Conservation (phyloP, 2,329 filamentous ascomycete species). For the Colletotrichum tanaceti region DNA sequence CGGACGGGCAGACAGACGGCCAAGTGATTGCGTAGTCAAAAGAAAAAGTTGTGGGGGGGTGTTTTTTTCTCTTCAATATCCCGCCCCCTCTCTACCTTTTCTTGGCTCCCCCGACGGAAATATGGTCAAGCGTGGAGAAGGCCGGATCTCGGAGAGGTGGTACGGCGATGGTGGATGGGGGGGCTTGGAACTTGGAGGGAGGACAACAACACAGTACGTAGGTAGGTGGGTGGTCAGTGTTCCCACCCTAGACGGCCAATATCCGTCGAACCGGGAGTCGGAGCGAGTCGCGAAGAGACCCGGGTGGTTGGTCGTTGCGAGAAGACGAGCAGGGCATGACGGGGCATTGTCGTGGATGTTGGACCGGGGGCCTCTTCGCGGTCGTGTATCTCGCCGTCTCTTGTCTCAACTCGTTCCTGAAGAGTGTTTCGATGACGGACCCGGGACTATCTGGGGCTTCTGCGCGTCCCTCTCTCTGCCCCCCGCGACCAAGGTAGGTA, state of each 20-base stretch:
- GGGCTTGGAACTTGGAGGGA: too few species aligned
- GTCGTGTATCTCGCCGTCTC: background rate
- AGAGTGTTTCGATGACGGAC: conserved; percentile 3
- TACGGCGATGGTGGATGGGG: too few species aligned
- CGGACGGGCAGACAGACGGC: background rate
- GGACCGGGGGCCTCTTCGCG: background rate
- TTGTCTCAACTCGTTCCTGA: background rate
- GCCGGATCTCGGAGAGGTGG: background rate
- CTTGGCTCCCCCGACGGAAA: background rate
- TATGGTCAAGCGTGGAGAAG: background rate
- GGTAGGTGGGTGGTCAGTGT: background rate
- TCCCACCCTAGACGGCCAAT: conserved; percentile 3
- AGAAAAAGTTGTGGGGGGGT: too few species aligned
- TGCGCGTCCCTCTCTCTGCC: background rate
- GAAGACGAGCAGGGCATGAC: background rate
- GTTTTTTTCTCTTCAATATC: background rate
- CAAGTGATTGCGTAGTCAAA: background rate
- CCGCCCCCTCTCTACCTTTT: background rate
- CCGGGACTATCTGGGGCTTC: background rate
- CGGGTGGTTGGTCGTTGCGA: background rate
- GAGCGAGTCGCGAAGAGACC: background rate
- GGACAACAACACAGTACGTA: too few species aligned
- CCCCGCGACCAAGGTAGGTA: too few species aligned
- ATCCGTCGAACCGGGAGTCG: conserved; percentile 9
- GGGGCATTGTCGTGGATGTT: background rate